Evolutionary conservation across 2,329 filamentous ascomycete genomes (phyloP), one percentile per base, ranked within the genome.

Genomic region (Pestalotiopsis sp.): DNA sequence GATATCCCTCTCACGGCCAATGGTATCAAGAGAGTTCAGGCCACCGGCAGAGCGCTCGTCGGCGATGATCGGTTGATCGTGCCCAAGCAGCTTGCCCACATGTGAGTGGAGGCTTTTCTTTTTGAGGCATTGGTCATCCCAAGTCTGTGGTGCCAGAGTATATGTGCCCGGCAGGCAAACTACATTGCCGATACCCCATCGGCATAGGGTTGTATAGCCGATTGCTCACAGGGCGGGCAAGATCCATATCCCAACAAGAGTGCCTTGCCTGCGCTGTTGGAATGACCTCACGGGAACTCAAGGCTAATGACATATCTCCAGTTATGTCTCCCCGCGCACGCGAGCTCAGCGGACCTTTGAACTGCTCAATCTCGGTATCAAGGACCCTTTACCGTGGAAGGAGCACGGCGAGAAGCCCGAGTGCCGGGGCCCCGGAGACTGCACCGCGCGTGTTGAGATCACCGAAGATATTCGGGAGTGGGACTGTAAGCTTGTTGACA

Each of bases 341-440:
- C 92, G 95, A 69, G 94, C 95, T 23, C 94, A 96, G 80, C 88
- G 90, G 64, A 98, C 95, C n/a, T 91, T 98, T 77, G 94, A 97
- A 79, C 88, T 98, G 62, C 89, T 98, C 31, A 88, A 92, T 73
- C 83, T 97, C 23, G 92, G 91, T 64, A 90, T 91, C 77, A 80
- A 83, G n/a, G 87, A 90, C 56, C 84, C 86, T 1, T 84, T 95
- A 17, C 94, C 94, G 0, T 97, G 94, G 94, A 79, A 86, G 41
- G 75, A 80, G 17, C 85, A 87, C 69, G 83, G 85, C 67, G 73
- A 76, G 2, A 70, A 71, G 39, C 73, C 75, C 14, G 73, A 76
- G 20, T 72, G 72, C 3, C 77, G 81, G 60, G 67, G 27, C 78
- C 81, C 38, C 11, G 81, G 86, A 31, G 79, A 81, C 31, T 92